Conservation (phyloP, 2,329 filamentous ascomycete genomes). For the Onygenales sp. region DNA sequence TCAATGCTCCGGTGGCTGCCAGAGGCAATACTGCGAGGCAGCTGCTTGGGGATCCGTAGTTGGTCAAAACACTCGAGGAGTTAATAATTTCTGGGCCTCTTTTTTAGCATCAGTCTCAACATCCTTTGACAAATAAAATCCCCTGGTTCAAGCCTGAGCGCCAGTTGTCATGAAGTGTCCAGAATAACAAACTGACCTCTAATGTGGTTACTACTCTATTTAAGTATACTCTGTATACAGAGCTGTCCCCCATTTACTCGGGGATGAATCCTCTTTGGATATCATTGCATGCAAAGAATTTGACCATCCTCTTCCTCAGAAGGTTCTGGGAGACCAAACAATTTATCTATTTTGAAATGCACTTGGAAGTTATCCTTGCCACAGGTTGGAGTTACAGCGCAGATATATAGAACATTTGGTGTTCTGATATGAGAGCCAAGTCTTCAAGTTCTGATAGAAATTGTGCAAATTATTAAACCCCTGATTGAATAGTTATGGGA, state of each 20-base stretch:
- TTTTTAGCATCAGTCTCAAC: no score
- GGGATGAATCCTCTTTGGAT: slow-evolving; percentile 17
- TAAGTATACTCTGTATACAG: no score
- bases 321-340: slow-evolving; percentile 17
- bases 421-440: slow-evolving; percentile 17
- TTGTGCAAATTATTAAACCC: slow-evolving; percentile 17
- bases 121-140: no score
- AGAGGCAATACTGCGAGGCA: slow-evolving; percentile 27
- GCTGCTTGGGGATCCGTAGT: slow-evolving; percentile 31
- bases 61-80: slow-evolving; percentile 5
- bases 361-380: slow-evolving; percentile 25
- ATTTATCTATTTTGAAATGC: slow-evolving; percentile 24
- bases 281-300: slow-evolving; percentile 18
- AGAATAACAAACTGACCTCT: no score
- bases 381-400: slow-evolving; percentile 25
- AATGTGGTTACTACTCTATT: no score
- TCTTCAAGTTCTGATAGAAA: neutral
- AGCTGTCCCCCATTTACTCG: slow-evolving; percentile 7
- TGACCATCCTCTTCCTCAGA: slow-evolving; percentile 20
- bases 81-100: no score
- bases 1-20: slow-evolving; percentile 32
- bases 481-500: slow-evolving; percentile 24
- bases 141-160: no score
- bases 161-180: no score
- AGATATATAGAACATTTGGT: slow-evolving; percentile 26